Conservation (phyloP, 1,139 yeast species). For the Chernovozyma aurita region DNA sequence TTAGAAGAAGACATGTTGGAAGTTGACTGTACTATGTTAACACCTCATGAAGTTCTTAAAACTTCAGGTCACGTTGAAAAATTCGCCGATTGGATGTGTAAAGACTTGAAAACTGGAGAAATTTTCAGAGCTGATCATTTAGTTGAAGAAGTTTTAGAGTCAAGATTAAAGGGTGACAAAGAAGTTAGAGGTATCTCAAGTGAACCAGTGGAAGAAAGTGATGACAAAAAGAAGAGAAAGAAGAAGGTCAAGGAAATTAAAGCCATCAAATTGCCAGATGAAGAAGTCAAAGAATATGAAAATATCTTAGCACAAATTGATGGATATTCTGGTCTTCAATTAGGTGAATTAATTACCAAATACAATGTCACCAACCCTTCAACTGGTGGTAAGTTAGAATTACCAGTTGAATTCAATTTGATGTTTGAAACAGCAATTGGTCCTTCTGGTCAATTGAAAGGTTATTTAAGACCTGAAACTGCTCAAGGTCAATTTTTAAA, state of each 20-base stretch:
- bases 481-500: slow-evolving; percentile 99
- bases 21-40: slow-evolving; percentile 95
- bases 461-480: slow-evolving; percentile 96
- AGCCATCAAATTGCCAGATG: slow-evolving; percentile 81
- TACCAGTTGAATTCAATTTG: slow-evolving; percentile 92
- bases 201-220: slow-evolving; percentile 57
- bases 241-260: slow-evolving; percentile 96
- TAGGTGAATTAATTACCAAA: slow-evolving; percentile 82
- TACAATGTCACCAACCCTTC: slow-evolving; percentile 86
- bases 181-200: slow-evolving; percentile 80
- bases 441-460: slow-evolving; percentile 94
- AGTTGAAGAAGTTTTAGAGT: slow-evolving; percentile 94
- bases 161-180: slow-evolving; percentile 92
- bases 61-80: slow-evolving; percentile 99
- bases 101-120: slow-evolving; percentile 92
- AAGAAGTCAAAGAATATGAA: slow-evolving; percentile 75
- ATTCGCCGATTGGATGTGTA: slow-evolving; percentile 99
- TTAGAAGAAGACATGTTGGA: slow-evolving; percentile 98
- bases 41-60: slow-evolving; percentile 95
- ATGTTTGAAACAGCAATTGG: slow-evolving; percentile 99
- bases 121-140: slow-evolving; percentile 98
- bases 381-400: slow-evolving; percentile 79
- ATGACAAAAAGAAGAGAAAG: slow-evolving; percentile 79
- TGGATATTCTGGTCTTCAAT: slow-evolving; percentile 87
- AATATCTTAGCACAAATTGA: slow-evolving; percentile 87